Evolutionary conservation across 1,284 basidiomycete genomes (phyloP).

Genomic region (Puccinia polysora): DNA sequence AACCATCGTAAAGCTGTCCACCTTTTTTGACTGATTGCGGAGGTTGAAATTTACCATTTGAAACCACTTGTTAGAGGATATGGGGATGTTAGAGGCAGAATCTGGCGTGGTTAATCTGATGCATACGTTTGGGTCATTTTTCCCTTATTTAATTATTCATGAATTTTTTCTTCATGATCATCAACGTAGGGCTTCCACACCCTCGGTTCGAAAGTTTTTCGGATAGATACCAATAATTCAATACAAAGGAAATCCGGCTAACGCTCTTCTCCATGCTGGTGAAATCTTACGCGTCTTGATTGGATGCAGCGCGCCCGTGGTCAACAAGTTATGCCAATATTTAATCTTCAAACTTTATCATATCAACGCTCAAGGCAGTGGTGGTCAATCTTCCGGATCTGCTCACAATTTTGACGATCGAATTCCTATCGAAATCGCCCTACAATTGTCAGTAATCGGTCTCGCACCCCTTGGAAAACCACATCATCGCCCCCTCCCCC

Average conservation of each 20-base stretch:
- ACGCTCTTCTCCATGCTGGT: neutral
- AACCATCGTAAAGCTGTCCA: neutral
- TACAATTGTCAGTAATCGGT: slow-evolving; percentile 39
- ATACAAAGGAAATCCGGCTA: neutral
- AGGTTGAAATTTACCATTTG: neutral
- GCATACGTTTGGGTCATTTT: slow-evolving; percentile 30
- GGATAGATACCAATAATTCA: too few species aligned
- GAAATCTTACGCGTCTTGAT: neutral
- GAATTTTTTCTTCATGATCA: neutral
- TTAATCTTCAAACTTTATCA: slow-evolving; percentile 21
- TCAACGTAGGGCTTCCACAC: too few species aligned
- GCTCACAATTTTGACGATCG: slow-evolving; percentile 32
- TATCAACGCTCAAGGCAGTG: slow-evolving; percentile 10
- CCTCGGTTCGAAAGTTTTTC: too few species aligned
- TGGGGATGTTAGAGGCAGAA: slow-evolving; percentile 39
- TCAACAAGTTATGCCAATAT: slow-evolving; percentile 40
- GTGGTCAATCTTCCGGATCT: slow-evolving; percentile 1
- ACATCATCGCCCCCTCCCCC: neutral
- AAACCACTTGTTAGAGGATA: slow-evolving; percentile 13
- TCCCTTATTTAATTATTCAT: neutral
- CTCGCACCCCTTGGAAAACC: neutral
- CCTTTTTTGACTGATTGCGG: neutral
- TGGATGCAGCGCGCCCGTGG: slow-evolving; percentile 28
- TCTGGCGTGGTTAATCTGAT: slow-evolving; percentile 37
- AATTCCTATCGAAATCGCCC: slow-evolving; percentile 34